Evolutionary conservation across 176 grass and related monocot genomes (phyloP).

Genomic region (Phragmites australis): DNA sequence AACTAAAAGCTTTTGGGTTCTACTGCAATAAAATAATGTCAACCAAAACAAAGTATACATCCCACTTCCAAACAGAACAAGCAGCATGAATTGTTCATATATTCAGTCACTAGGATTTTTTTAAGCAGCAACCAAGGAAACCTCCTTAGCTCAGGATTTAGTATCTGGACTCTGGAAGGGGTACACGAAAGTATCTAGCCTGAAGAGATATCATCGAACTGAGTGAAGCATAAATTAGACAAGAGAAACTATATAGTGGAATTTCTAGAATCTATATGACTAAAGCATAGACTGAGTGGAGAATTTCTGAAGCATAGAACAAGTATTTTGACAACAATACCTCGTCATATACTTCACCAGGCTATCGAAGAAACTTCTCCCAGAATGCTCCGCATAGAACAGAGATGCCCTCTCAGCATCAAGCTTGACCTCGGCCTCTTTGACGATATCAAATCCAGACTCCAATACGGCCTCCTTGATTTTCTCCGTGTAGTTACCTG

Average conservation of each 20-base stretch:
- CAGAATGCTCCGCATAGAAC: conserved; percentile 80
- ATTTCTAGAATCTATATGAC: background rate
- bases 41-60: background rate
- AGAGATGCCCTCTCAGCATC: conserved; percentile 55
- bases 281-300: background rate
- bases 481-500: conserved; percentile 53
- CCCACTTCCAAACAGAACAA: background rate
- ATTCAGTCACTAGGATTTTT: background rate
- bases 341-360: conserved; percentile 84
- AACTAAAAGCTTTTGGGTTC: background rate
- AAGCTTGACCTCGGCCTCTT: conserved; percentile 49
- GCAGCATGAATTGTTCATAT: background rate
- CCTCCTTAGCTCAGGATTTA: background rate
- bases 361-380: conserved; percentile 78
- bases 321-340: conserved; percentile 39
- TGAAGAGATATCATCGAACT: background rate
- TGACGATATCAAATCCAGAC: conserved; percentile 67
- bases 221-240: background rate
- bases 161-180: background rate
- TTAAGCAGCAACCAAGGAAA: background rate
- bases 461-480: conserved; percentile 66
- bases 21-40: background rate
- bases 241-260: background rate
- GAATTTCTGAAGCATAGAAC: background rate
- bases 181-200: background rate